Percentiles rank a stretch among this genome's conserved stretches.
These are phyloP conservation scores for Tetracladium marchalianum DNA, from an alignment of 495 filamentous ascomycete species.

Conservation along the genomic window DNA sequence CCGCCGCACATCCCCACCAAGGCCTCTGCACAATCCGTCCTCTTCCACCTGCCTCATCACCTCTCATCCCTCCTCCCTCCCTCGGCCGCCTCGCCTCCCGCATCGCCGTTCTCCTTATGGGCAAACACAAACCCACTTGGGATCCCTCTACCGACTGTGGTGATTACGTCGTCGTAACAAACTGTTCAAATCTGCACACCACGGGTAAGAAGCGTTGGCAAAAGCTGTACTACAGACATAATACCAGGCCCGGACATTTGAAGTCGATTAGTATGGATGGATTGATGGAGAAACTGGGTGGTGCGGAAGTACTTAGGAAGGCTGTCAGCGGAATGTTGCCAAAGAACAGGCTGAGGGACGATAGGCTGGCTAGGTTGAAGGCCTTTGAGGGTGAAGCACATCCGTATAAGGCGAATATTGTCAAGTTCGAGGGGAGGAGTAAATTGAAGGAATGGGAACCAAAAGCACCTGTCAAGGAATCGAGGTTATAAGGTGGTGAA, in stretches of 20 bases:
- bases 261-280: slow-evolving; percentile 87
- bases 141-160: slow-evolving; percentile 95
- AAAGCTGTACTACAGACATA: slow-evolving; percentile 93
- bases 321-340: slow-evolving; percentile 96
- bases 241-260: slow-evolving; percentile 77
- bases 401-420: slow-evolving; percentile 82
- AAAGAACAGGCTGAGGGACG: slow-evolving; percentile 86
- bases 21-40: slow-evolving; percentile 39
- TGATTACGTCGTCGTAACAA: slow-evolving; percentile 92
- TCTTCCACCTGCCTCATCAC: slow-evolving; percentile 28
- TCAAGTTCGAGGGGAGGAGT: slow-evolving; percentile 50
- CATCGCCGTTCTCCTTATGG: slow-evolving; percentile 90
- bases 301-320: slow-evolving; percentile 83
- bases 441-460: slow-evolving; percentile 14
- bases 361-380: slow-evolving; percentile 81
- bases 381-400: slow-evolving; percentile 86
- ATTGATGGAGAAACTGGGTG: slow-evolving; percentile 89
- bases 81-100: slow-evolving; percentile 85
- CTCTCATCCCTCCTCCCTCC: slow-evolving; percentile 50
- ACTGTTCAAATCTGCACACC: slow-evolving; percentile 75
- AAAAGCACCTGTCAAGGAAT: not conserved
- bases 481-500: slow-evolving; percentile 6
- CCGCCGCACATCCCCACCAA: slow-evolving; percentile 45
- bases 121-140: slow-evolving; percentile 98
- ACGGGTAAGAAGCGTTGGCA: slow-evolving; percentile 88